Evolutionary conservation across 2,329 filamentous ascomycete species (phyloP).

Genomic region (Fusarium sp.): DNA sequence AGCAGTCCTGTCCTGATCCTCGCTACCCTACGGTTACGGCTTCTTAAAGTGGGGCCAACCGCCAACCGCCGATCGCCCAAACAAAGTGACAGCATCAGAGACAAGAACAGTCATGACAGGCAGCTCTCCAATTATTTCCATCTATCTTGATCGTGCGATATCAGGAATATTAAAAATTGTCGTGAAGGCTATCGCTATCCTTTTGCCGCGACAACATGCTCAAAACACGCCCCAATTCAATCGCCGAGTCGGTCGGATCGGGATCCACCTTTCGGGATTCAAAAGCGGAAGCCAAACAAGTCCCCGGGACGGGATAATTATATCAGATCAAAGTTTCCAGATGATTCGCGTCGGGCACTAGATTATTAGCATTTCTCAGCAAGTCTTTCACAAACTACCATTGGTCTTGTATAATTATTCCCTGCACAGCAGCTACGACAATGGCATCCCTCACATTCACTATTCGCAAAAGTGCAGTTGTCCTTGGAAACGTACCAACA

Average conservation of each 20-base stretch:
- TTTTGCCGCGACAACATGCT: background rate
- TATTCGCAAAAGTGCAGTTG: background rate
- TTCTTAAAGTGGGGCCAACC: background rate
- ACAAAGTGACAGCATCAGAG: background rate
- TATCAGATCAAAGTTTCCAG: background rate
- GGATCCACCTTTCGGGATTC: constrained; percentile 1
- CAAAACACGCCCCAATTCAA: background rate
- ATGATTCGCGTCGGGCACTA: background rate
- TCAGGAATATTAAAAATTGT: accelerated
- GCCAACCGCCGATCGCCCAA: background rate
- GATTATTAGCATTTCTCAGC: background rate
- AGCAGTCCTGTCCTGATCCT: background rate
- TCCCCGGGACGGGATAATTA: background rate
- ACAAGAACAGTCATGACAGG: no score
- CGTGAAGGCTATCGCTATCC: background rate
- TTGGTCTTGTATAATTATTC: background rate
- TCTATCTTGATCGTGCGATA: background rate
- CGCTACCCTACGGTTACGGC: background rate
- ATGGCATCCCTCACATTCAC: background rate
- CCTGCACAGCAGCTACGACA: background rate
- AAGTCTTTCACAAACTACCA: background rate
- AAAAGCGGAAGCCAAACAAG: constrained; percentile 14
- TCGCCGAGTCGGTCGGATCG: background rate
- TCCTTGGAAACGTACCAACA: background rate
- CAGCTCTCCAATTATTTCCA: accelerated